Evolutionary conservation across 2,329 filamentous ascomycete species (phyloP).

Genomic region (Atkinsonella hypoxylon): DNA sequence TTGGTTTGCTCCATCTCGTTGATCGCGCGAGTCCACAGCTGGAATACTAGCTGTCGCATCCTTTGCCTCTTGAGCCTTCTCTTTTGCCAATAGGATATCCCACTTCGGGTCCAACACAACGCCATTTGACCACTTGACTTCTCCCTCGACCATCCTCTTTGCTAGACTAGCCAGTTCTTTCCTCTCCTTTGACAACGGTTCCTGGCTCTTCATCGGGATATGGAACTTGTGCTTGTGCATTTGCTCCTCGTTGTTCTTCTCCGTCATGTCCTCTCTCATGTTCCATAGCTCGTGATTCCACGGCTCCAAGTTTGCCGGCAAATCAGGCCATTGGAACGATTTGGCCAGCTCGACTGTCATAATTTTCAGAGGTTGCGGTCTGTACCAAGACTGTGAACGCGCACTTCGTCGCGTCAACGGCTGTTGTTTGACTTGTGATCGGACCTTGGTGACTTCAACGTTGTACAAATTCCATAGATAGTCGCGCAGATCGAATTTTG

Average conservation of each 20-base stretch:
- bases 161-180: constrained; percentile 50
- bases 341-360: constrained; percentile 87
- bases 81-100: constrained; percentile 20
- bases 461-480: constrained; percentile 83
- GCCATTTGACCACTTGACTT: constrained; percentile 46
- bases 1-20: too few species aligned
- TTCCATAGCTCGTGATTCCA: constrained; percentile 55
- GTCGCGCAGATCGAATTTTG: constrained; percentile 92
- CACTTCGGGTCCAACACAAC: constrained; percentile 35
- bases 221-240: constrained; percentile 19
- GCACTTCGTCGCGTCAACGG: constrained; percentile 39
- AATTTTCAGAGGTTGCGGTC: constrained; percentile 67
- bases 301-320: constrained; percentile 46
- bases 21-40: background rate
- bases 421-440: constrained; percentile 62
- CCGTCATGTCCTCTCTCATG: constrained; percentile 35
- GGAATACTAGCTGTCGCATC: constrained; percentile 7
- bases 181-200: constrained; percentile 28
- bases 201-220: constrained; percentile 29
- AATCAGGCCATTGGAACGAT: constrained; percentile 79
- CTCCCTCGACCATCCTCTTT: constrained; percentile 46
- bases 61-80: constrained; percentile 12
- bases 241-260: constrained; percentile 26
- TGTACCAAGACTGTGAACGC: constrained; percentile 46
- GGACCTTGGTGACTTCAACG: constrained; percentile 59